Evolutionary conservation across 345 rosid species (phyloP), one percentile per base, ranked within the genome.

Genomic region (Theobroma cacao): DNA sequence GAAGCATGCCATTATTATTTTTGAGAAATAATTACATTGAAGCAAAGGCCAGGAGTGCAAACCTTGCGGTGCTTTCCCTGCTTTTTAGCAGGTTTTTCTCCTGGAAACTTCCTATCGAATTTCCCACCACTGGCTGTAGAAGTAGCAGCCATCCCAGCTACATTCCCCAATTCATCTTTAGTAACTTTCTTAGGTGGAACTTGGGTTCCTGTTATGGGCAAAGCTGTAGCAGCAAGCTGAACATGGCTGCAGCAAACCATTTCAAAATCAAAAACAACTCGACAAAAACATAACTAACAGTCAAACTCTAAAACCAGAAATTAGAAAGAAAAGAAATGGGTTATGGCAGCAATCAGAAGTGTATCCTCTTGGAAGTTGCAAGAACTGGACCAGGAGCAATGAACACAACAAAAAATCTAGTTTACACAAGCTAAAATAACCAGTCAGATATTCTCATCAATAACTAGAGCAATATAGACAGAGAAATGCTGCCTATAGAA

Each of bases 101-200:
- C 97, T 0, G 84, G 86, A 45, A 93, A 83, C 90, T 90, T 95
- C 82, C 89, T 93, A 84, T 95, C 99, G 48, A 96, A 96, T 87
- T 95, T 95, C 50, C 99, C 98, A 73, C 97, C 98, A 81, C 98
- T 95, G 48, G 95, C 98, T 18, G 98, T 95, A 72, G 98, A 89
- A 31, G 95, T 87, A 6, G 95, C 89, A 30, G 96, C 99, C 77
- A 92, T 84, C 82, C 99, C 97, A 43, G 98, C 99, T 6, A 92
- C 98, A 66, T 86, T 87, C 43, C 93, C 91, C 50, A 93, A 86
- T 53, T 84, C 98, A 47, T 92, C 90, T 88, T 89, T 95, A 56
- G 85, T 84, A 24, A 91, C 31, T 84, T 90, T 93, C 84, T 88
- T 86, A 22, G 92, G 86, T 76, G 88, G 91, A 78, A 87, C 82